These are phyloP conservation scores for Eucalyptus erythrocorys DNA, from an alignment of 345 rosid genomes.

Conservation along the genomic window DNA sequence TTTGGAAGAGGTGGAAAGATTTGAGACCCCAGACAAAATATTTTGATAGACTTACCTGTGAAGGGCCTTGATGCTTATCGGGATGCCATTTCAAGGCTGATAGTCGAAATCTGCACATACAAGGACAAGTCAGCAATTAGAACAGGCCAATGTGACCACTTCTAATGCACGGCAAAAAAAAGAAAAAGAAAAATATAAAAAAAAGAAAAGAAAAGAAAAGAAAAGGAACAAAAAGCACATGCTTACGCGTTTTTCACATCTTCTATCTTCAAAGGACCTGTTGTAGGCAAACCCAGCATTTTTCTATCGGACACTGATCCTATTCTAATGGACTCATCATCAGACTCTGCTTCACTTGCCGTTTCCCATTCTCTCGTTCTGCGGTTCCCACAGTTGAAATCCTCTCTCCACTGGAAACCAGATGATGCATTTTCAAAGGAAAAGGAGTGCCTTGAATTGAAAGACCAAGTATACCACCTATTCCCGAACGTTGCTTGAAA, in stretches of 20 bases:
- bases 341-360: constrained; percentile 25
- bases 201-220: not conserved
- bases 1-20: not conserved
- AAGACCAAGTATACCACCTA: constrained; percentile 41
- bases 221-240: not conserved
- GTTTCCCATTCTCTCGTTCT: constrained; percentile 26
- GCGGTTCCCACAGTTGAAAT: constrained; percentile 23
- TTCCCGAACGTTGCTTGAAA: constrained; percentile 37
- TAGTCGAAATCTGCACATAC: constrained; percentile 45
- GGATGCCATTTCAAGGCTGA: constrained; percentile 96
- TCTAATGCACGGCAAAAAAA: not conserved
- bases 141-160: not conserved
- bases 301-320: constrained; percentile 59
- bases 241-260: constrained; percentile 86
- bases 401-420: constrained; percentile 60
- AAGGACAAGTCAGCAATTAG: not conserved
- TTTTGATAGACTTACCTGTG: constrained; percentile 29
- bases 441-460: not conserved
- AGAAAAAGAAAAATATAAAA: not conserved
- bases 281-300: constrained; percentile 52
- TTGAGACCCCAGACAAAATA: not conserved
- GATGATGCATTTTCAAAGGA: constrained; percentile 9
- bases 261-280: constrained; percentile 48
- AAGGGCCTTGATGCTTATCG: constrained; percentile 69
- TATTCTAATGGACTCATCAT: constrained; percentile 13